Evolutionary conservation across 2,329 filamentous ascomycete species (phyloP).

Genomic region (Chaetomium globosum): DNA sequence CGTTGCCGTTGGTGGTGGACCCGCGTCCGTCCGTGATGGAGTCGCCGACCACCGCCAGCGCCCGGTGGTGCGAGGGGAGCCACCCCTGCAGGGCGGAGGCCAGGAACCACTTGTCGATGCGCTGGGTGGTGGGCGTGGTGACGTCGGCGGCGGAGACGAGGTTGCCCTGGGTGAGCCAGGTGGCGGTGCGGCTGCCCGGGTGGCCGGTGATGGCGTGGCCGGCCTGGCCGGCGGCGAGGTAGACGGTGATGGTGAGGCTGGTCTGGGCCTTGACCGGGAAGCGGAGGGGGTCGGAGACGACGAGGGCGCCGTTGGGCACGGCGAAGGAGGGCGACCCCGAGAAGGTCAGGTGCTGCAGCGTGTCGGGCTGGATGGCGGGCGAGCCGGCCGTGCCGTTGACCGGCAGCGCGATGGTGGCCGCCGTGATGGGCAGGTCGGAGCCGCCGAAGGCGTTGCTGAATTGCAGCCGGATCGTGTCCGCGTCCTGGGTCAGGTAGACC

Average conservation of each 20-base stretch:
- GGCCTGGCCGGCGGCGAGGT: conserved; percentile 58
- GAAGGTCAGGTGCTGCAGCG: conserved; percentile 58
- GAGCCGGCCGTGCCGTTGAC: conserved; percentile 54
- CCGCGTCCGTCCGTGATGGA: conserved; percentile 67
- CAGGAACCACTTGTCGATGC: conserved; percentile 59
- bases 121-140: conserved; percentile 29
- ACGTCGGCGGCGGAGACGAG: conserved; percentile 50
- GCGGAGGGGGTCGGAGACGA: conserved; percentile 61
- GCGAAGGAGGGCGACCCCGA: conserved; percentile 53
- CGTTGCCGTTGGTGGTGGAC: conserved; percentile 60
- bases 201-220: conserved; percentile 61
- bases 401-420: conserved; percentile 58
- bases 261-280: conserved; percentile 52
- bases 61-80: conserved; percentile 45
- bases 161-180: conserved; percentile 58
- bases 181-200: conserved; percentile 62
- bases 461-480: conserved; percentile 58
- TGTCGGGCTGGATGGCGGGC: conserved; percentile 51
- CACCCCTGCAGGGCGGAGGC: conserved; percentile 61
- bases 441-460: conserved; percentile 65
- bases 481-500: conserved; percentile 56
- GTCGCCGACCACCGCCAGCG: conserved; percentile 64
- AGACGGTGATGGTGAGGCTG: conserved; percentile 60
- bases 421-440: conserved; percentile 59
- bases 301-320: conserved; percentile 58